Evolutionary conservation across 768 basidiomycete species (phyloP), one percentile per base, ranked within the genome.

Genomic region (Pisolithus albus): DNA sequence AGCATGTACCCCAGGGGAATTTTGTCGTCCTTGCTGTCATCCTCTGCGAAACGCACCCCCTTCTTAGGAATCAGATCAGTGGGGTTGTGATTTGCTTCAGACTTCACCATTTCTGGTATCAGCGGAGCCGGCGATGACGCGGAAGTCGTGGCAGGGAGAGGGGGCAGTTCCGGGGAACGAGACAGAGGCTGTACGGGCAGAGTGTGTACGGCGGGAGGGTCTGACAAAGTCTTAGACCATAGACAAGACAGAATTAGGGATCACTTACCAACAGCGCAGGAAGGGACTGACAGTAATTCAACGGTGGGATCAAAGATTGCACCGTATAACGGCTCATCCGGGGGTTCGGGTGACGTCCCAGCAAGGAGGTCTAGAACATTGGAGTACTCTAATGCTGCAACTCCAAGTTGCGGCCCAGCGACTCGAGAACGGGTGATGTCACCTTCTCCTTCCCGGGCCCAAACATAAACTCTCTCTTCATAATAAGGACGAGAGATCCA

Each of bases 401-500:
- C 82, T 32, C 81, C 84, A 19, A 79, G 64, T 28, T 72, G 64
- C 16, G 75, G 70, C 47, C 82, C 76, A 30, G 72, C 60, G 43
- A 86, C 74, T 16, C 70, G 73, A 30, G 61, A 56, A 45, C 63
- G 55, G 16, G 65, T 64, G 34, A 71, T 53, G 18, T 70, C 61
- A 36, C 76, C 63, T 11, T 64, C 71, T 18, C 71, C 71, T 21
- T 66, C 61, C 4, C 73, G 72, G 11, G 76, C 65, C 71, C 82
- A 85, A 4, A 86, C 70, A 24, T 71, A 66, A 55, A 78, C 70
- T 30, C 86, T 74, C 51, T 90, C 86, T 65, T 91, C 88, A 63
- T 87, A 89, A 61, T 84, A 84, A 23, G 84, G 82, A 4, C 88
- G 83, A 36, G 74, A 71, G 54, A 80, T 73, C 88, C 88, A 91